A percentile compares a stretch with the other conserved stretches of the same genome.
Evolutionary conservation across 495 filamentous ascomycete genomes (phyloP).

Genomic region (Collariella sp.): DNA sequence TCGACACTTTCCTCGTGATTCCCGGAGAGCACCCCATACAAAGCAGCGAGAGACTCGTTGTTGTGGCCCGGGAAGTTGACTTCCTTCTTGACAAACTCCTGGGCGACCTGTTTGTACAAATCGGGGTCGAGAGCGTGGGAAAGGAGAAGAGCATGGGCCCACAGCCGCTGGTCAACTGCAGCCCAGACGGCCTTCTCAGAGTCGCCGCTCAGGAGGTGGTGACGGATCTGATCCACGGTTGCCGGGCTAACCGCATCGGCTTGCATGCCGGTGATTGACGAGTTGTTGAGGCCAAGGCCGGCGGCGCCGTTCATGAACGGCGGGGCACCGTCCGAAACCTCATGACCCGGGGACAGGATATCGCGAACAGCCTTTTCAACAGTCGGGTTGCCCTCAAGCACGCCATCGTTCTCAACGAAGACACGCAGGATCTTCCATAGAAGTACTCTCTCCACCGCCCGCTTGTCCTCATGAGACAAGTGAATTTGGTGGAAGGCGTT

Average conservation of each 20-base stretch:
- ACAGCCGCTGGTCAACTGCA: constrained; percentile 86
- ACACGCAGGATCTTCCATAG: constrained; percentile 80
- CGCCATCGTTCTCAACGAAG: constrained; percentile 79
- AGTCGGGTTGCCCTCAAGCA: constrained; percentile 61
- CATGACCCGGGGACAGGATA: constrained; percentile 56
- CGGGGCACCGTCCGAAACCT: constrained; percentile 19
- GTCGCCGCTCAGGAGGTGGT: constrained; percentile 66
- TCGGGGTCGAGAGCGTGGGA: constrained; percentile 63
- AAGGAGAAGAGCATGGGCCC: constrained; percentile 93
- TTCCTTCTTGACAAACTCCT: constrained; percentile 89
- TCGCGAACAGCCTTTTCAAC: constrained; percentile 66
- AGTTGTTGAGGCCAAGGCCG: constrained; percentile 14
- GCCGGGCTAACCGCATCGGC: constrained; percentile 58
- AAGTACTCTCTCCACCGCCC: constrained; percentile 71
- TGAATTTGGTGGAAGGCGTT: constrained; percentile 36
- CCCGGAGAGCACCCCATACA: constrained; percentile 89
- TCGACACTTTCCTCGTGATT: constrained; percentile 93
- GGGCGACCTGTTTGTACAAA: constrained; percentile 81
- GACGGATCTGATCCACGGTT: constrained; percentile 60
- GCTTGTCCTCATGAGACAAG: constrained; percentile 48
- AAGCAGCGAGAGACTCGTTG: constrained; percentile 74
- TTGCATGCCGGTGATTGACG: constrained; percentile 24
- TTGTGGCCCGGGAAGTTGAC: constrained; percentile 69
- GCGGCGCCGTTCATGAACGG: constrained; percentile 29
- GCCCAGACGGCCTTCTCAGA: constrained; percentile 88